Conservation (phyloP, 2,329 filamentous ascomycete species). For the Chaetomium globosum region DNA sequence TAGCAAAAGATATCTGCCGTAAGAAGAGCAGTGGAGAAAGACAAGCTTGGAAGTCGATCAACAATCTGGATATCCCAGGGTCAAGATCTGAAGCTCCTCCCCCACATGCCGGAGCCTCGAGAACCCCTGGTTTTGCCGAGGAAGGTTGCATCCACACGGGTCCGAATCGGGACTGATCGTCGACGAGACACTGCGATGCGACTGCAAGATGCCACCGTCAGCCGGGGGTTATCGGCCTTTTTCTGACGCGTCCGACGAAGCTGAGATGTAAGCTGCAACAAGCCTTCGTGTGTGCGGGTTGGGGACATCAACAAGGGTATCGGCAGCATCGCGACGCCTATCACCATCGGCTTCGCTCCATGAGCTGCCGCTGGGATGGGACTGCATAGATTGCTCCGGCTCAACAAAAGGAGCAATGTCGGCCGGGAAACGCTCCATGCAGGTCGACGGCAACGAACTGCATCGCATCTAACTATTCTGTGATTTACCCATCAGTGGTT, state of each 20-base stretch:
- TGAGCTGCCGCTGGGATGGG: conserved; percentile 4
- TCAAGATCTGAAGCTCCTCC: conserved; percentile 12
- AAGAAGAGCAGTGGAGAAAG: not conserved
- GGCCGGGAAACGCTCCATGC: conserved; percentile 16
- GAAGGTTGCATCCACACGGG: conserved; percentile 15
- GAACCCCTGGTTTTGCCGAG: conserved; percentile 19
- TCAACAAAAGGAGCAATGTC: conserved; percentile 9
- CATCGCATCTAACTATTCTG: not conserved
- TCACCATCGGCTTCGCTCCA: conserved; percentile 13
- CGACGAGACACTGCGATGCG: conserved; percentile 12
- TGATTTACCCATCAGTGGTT: not conserved
- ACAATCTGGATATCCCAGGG: conserved; percentile 6
- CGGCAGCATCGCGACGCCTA: conserved; percentile 23
- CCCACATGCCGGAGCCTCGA: conserved; percentile 6
- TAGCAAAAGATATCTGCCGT: not conserved
- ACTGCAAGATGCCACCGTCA: conserved; percentile 7
- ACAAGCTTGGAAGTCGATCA: conserved; percentile 10
- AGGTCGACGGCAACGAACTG: conserved; percentile 12
- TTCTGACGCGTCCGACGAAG: not conserved
- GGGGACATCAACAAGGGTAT: conserved; percentile 20
- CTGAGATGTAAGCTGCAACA: not conserved
- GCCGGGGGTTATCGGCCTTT: conserved; percentile 1
- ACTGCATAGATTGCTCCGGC: conserved; percentile 17
- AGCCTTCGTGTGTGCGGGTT: not conserved
- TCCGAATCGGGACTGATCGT: conserved; percentile 21